These are phyloP conservation scores for Sarocladium kiliense DNA, from an alignment of 2,329 filamentous ascomycete genomes.

Conservation along the genomic window DNA sequence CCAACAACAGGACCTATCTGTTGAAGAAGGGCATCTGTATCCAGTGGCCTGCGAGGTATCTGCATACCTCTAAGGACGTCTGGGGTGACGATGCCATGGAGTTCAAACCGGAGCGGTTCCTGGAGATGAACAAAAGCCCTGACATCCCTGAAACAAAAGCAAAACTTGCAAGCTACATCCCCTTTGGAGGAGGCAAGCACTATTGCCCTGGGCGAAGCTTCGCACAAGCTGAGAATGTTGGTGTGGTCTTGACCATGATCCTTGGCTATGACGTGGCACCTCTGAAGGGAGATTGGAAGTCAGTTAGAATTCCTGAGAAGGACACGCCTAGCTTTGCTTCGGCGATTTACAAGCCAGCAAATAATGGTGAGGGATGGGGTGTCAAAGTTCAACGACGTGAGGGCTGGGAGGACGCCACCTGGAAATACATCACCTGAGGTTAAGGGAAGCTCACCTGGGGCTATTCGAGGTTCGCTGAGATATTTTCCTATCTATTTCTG, in stretches of 20 bases:
- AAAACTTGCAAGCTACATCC: constrained; percentile 18
- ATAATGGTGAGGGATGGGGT: constrained; percentile 10
- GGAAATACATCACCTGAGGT: constrained; percentile 10
- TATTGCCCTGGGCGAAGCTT: constrained; percentile 28
- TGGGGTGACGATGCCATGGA: constrained; percentile 11
- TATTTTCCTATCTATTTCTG: too few species aligned
- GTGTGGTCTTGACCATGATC: constrained; percentile 22
- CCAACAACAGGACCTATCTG: constrained; percentile 17
- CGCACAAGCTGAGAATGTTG: constrained; percentile 27
- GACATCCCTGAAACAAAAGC: constrained; percentile 4
- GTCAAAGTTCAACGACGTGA: constrained; percentile 10
- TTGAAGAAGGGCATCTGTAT: constrained; percentile 18
- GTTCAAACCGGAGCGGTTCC: constrained; percentile 12
- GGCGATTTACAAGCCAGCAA: constrained; percentile 12
- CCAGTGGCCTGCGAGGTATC: constrained; percentile 9
- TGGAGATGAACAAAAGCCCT: constrained; percentile 9
- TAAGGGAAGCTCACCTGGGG: not conserved
- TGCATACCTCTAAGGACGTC: constrained; percentile 8
- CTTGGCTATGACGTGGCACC: constrained; percentile 25
- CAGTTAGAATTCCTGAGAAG: constrained; percentile 9
- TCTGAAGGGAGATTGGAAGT: constrained; percentile 11
- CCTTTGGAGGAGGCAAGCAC: constrained; percentile 28
- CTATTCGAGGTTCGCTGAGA: too few species aligned
- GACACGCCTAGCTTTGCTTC: constrained; percentile 7
- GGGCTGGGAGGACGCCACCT: constrained; percentile 13